phyloP scores from a whole-genome alignment of 2,329 filamentous ascomycete species.

The Parascedosporium putredinis region DNA sequence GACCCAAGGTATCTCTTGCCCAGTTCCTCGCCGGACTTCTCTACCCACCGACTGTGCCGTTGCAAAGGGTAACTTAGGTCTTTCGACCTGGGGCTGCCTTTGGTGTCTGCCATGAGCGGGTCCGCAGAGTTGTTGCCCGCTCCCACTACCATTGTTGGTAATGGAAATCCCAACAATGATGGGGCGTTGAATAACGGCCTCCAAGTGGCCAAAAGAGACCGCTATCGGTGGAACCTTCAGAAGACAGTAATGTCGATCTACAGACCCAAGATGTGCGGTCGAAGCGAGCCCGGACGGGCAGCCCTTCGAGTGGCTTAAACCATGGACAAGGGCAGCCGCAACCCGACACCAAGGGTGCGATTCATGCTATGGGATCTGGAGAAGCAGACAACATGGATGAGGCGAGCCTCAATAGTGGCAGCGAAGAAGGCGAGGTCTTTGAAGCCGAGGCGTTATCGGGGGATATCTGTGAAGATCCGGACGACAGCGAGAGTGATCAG shows the following conservation, averaged over 20 bases:
- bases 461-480: too few species aligned
- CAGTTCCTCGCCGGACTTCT: background rate
- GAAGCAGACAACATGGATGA: background rate
- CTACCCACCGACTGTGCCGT: background rate
- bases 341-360: background rate
- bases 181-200: too few species aligned
- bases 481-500: too few species aligned
- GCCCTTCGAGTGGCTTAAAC: background rate
- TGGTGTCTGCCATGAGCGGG: background rate
- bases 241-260: background rate
- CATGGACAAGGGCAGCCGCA: too few species aligned
- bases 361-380: background rate
- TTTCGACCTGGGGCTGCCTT: background rate
- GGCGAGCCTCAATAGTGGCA: conserved; percentile 5
- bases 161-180: background rate
- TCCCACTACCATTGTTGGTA: background rate
- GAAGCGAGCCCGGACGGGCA: conserved; percentile 2
- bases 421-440: conserved; percentile 25
- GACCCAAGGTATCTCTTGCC: too few species aligned
- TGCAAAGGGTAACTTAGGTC: background rate
- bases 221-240: background rate
- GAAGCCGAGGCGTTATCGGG: too few species aligned
- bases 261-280: background rate
- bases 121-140: background rate
- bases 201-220: too few species aligned